Percentiles rank a stretch among this genome's conserved stretches.
phyloP scores from a whole-genome alignment of 176 grass and related monocot species.

The Rhynchospora tenuis region DNA sequence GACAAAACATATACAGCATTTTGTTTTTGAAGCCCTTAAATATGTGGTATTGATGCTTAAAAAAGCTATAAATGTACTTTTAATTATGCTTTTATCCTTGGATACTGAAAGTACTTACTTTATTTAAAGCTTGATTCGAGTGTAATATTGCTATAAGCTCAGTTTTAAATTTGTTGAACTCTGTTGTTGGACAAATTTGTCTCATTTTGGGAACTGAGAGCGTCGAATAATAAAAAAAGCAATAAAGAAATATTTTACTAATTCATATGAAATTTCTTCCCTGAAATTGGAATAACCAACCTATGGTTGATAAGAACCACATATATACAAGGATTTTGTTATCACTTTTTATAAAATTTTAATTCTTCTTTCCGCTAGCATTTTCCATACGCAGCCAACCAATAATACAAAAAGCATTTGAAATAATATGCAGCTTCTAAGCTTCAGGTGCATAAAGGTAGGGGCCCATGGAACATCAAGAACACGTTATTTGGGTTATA shows the following conservation, averaged over 20 bases:
- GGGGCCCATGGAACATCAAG: no score
- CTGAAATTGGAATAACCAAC: background rate
- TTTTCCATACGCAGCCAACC: no score
- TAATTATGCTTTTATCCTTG: background rate
- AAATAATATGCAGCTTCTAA: no score
- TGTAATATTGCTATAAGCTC: background rate
- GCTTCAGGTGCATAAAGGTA: no score
- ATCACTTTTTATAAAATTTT: no score
- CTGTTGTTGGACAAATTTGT: background rate
- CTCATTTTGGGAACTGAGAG: background rate
- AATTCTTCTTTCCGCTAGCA: no score
- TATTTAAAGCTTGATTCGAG: background rate
- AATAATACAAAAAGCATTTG: no score
- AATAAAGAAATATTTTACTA: no score
- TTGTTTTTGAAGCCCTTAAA: background rate
- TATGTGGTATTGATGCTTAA: background rate
- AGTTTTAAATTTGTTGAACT: background rate
- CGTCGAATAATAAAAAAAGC: background rate
- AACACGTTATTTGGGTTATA: no score
- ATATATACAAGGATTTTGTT: no score
- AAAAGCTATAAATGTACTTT: background rate
- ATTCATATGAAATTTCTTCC: background rate
- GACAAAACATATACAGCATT: background rate
- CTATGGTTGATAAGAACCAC: no score
- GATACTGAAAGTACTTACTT: background rate